Conservation (phyloP, 2,329 filamentous ascomycete species). For the Acrocalymma vagum region DNA sequence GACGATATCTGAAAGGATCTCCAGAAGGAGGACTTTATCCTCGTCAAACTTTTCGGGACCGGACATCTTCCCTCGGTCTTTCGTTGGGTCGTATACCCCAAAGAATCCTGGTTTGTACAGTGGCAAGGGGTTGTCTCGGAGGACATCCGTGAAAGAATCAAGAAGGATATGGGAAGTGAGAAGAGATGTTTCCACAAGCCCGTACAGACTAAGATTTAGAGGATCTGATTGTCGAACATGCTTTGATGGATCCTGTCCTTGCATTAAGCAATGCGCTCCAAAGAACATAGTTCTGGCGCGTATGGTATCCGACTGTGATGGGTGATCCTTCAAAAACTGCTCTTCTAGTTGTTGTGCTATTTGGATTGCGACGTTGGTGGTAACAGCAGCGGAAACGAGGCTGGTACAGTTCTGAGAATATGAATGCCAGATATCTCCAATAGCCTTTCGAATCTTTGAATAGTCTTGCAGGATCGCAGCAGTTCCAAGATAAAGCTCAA, state of each 20-base stretch:
- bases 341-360: constrained; percentile 10
- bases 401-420: too few species aligned
- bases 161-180: constrained; percentile 10
- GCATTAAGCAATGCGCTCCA: not conserved
- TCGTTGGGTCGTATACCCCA: constrained; percentile 38
- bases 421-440: constrained; percentile 5
- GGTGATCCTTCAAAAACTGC: constrained; percentile 14
- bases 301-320: constrained; percentile 1
- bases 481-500: constrained; percentile 13
- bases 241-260: constrained; percentile 1
- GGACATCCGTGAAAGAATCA: constrained; percentile 28
- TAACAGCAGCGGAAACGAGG: constrained; percentile 7
- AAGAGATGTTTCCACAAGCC: not conserved
- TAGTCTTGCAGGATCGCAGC: constrained; percentile 7
- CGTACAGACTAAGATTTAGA: not conserved
- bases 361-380: constrained; percentile 11
- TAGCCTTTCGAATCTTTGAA: constrained; percentile 8
- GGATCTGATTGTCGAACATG: not conserved
- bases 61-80: constrained; percentile 36
- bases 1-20: constrained; percentile 40
- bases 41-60: constrained; percentile 41
- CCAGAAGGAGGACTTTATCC: constrained; percentile 43
- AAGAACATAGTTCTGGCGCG: constrained; percentile 6
- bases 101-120: constrained; percentile 37
- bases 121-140: constrained; percentile 26